These are phyloP conservation scores for Massariosphaeria phaeospora DNA, from an alignment of 495 filamentous ascomycete species.

Conservation along the genomic window DNA sequence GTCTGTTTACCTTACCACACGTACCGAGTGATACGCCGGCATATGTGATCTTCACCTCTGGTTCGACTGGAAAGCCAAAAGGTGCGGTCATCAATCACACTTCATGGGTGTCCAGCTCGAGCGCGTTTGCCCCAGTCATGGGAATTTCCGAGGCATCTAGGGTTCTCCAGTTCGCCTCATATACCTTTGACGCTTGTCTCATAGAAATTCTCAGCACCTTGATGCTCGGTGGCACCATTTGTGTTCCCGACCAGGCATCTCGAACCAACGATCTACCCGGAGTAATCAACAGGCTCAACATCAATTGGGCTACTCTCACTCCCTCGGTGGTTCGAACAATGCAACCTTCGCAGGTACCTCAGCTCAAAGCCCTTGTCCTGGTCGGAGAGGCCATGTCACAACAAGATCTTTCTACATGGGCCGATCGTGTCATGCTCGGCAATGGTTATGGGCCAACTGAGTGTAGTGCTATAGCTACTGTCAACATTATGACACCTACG, in stretches of 20 bases:
- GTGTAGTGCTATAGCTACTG: conserved; percentile 14
- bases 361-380: conserved; percentile 38
- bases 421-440: conserved; percentile 15
- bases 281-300: conserved; percentile 38
- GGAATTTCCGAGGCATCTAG: conserved; percentile 32
- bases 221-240: conserved; percentile 46
- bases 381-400: conserved; percentile 41
- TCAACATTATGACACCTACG: conserved; percentile 21
- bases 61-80: conserved; percentile 53
- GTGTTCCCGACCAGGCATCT: conserved; percentile 43
- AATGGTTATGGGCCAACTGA: conserved; percentile 44
- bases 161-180: conserved; percentile 46
- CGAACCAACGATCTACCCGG: conserved; percentile 37
- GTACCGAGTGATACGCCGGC: conserved; percentile 25
- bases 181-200: conserved; percentile 47
- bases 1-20: conserved; percentile 14
- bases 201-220: conserved; percentile 45
- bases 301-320: conserved; percentile 43
- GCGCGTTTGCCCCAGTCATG: conserved; percentile 33
- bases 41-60: conserved; percentile 49
- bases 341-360: conserved; percentile 38
- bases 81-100: conserved; percentile 51
- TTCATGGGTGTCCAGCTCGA: conserved; percentile 42
- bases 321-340: conserved; percentile 43
- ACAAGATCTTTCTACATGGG: conserved; percentile 24